These are phyloP conservation scores for Creolimax fragrantissima DNA, from an alignment of 78 protist genomes.

Conservation along the genomic window DNA sequence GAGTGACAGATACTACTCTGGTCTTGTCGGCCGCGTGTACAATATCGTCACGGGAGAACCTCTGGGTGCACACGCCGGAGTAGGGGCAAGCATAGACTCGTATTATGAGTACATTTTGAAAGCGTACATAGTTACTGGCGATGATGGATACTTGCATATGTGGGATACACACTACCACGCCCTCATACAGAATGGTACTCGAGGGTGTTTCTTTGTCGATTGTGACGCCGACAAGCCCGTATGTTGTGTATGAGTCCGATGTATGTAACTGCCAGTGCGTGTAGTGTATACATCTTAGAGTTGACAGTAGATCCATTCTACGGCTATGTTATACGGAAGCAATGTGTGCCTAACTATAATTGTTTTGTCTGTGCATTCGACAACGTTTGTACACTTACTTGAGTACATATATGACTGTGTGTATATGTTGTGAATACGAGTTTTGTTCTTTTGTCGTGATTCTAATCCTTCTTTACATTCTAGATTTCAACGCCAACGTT, in stretches of 20 bases:
- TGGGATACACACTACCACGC: not conserved
- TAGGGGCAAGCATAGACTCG: slow-evolving; percentile 74
- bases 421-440: too few species aligned
- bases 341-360: too few species aligned
- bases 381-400: too few species aligned
- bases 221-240: not conserved
- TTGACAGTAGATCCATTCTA: too few species aligned
- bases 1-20: not conserved
- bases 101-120: slow-evolving; percentile 81
- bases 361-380: too few species aligned
- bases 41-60: not conserved
- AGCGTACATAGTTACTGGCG: not conserved
- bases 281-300: too few species aligned
- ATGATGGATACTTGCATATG: not conserved
- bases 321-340: too few species aligned
- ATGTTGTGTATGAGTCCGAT: not conserved
- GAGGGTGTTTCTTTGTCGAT: not conserved
- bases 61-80: not conserved
- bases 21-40: not conserved
- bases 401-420: too few species aligned
- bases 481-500: not conserved
- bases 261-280: too few species aligned
- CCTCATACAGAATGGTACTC: not conserved
- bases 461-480: not conserved
- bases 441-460: too few species aligned